Evolutionary conservation across 2,329 filamentous ascomycete genomes (phyloP).

Genomic region (Trichoderma arundinaceum): DNA sequence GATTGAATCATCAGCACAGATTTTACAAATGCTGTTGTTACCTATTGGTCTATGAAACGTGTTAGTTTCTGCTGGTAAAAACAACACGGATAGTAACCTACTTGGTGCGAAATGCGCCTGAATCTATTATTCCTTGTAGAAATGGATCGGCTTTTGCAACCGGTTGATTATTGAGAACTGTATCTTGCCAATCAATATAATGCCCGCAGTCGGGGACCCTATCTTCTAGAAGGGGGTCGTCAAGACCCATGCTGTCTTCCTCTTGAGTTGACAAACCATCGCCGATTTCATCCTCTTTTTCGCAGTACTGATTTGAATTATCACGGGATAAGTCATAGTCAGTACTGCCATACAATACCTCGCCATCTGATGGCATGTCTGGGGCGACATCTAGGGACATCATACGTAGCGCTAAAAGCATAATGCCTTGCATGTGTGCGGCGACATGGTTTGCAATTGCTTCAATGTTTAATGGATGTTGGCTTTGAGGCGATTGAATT

Average conservation of each 20-base stretch:
- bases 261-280: not conserved
- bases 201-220: conserved; percentile 1
- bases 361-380: not conserved
- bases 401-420: conserved; percentile 14
- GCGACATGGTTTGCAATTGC: not conserved
- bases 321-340: not conserved
- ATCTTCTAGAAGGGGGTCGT: not conserved
- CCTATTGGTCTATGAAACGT: not conserved
- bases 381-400: not conserved
- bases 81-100: not conserved
- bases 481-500: not conserved
- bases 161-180: not conserved
- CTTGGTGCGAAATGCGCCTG: not conserved
- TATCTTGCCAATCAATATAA: conserved; percentile 6
- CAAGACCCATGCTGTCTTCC: not conserved
- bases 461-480: not conserved
- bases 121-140: conserved; percentile 1
- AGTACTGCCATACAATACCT: not conserved
- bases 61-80: too few species aligned
- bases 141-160: not conserved
- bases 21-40: not conserved
- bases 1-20: not conserved
- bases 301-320: not conserved
- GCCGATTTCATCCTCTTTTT: too few species aligned
- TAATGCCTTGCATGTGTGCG: conserved; percentile 5